phyloP scores from a whole-genome alignment of 2,329 filamentous ascomycete genomes.

The Colletotrichum coccodes region DNA sequence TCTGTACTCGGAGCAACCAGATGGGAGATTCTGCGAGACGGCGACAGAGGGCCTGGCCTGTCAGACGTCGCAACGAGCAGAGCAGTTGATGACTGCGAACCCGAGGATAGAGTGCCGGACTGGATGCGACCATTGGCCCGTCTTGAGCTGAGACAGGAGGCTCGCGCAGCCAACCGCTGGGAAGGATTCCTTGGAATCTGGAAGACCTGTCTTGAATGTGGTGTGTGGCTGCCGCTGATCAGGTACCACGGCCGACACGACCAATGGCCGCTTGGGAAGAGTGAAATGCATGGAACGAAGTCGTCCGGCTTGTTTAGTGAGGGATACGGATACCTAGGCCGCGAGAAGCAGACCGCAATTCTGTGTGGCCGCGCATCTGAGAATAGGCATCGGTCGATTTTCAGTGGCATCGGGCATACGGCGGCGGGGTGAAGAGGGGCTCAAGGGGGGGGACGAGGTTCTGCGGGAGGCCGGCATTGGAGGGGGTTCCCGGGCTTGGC shows the following conservation, averaged over 20 bases:
- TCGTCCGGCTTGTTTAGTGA: slow-evolving; percentile 11
- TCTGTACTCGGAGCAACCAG: slow-evolving; percentile 1
- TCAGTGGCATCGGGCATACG: not conserved
- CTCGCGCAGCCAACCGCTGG: slow-evolving; percentile 22
- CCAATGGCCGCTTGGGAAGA: slow-evolving; percentile 9
- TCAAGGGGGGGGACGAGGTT: not conserved
- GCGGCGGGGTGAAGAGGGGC: slow-evolving; percentile 6
- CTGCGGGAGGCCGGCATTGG: slow-evolving; percentile 18
- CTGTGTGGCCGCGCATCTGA: not conserved
- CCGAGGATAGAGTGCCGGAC: slow-evolving; percentile 19
- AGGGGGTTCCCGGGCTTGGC: slow-evolving; percentile 16
- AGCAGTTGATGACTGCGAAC: slow-evolving; percentile 5
- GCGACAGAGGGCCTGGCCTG: not conserved
- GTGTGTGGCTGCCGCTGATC: slow-evolving; percentile 25
- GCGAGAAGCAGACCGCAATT: not conserved
- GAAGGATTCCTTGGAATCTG: not conserved
- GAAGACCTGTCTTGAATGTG: slow-evolving; percentile 23
- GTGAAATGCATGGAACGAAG: slow-evolving; percentile 8
- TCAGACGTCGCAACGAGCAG: slow-evolving; percentile 17
- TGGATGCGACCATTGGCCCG: slow-evolving; percentile 18
- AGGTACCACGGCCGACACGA: slow-evolving; percentile 15
- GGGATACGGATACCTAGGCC: not conserved
- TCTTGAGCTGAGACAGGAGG: slow-evolving; percentile 30
- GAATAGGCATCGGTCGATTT: slow-evolving; percentile 1
- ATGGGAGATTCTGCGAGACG: not conserved